Base-by-base conservation (phyloP, 2,329 filamentous ascomycete genomes). In the Exophiala viscosa region DNA sequence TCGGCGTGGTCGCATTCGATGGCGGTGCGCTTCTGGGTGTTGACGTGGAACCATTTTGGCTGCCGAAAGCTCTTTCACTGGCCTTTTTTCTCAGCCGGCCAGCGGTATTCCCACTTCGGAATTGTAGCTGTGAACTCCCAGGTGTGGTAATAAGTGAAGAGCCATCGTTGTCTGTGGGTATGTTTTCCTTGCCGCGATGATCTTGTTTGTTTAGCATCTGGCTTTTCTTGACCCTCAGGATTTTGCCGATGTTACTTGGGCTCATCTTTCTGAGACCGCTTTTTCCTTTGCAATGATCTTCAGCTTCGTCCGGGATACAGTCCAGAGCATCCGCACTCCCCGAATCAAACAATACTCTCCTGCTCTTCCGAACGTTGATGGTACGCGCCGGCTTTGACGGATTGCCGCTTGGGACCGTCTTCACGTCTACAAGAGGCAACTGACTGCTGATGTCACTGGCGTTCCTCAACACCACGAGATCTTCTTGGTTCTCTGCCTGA, bases 131-230 rank as follows among this genome's bases (percentile, higher is more conserved):
- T 17, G 56, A 20, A 38, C 54, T 44, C n/a, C 55, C 59, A 11
- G 57, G 55, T 10, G 51, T 60, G 17, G 50, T 54, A n/a, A 54
- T 13, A 4, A 54, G 55, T 11, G 52, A 49, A 4, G 57, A 54
- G 5, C 48, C 49, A 14, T 52, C 32, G 10, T 39, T 36, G 7
- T 46, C 35, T 3, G 49, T 33, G 20, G 47, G 56, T 46, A 49
- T 55, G 47, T 62, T 60, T 46, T 62, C 58, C 43, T 62, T 62
- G n/a, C 48, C 51, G 20, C 18, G n/a, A 17, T 46, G 20, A 39
- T 48, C 46, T 17, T 47, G 33, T 13, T 36, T 13, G 8, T 28
- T 9, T 8, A 45, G 23, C 11, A 50, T 38, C 18, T 52, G 47
- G 34, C 51, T 59, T 38, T 55, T 60, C 28, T 48, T 55, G 17